Percentiles rank a stretch among this genome's conserved stretches.
These are phyloP conservation scores for Ceratocystiopsis minuta DNA, from an alignment of 2,329 filamentous ascomycete genomes.

Conservation along the genomic window DNA sequence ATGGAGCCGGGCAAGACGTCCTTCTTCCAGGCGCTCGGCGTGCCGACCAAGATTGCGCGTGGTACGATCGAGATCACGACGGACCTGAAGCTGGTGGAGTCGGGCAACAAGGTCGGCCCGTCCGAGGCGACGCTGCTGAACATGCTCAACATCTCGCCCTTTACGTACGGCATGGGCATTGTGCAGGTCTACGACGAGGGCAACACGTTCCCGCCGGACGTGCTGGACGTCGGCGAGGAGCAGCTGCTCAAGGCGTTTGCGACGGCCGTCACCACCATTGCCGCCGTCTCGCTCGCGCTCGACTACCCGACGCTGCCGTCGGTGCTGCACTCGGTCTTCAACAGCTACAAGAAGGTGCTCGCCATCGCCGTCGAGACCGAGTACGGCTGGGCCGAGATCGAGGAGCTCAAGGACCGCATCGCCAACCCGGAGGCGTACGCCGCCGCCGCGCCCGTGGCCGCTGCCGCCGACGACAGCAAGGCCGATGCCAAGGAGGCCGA, in stretches of 20 bases:
- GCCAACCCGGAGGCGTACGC: constrained; percentile 97
- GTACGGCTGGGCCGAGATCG: constrained; percentile 85
- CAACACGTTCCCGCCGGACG: constrained; percentile 69
- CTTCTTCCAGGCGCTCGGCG: constrained; percentile 99
- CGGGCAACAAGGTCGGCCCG: constrained; percentile 83
- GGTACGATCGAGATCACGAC: constrained; percentile 99
- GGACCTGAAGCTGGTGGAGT: constrained; percentile 95
- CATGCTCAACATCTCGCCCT: constrained; percentile 99
- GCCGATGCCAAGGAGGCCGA: constrained; percentile 43
- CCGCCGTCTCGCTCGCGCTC: constrained; percentile 75
- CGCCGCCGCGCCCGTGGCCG: constrained; percentile 54
- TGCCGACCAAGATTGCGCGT: constrained; percentile 99
- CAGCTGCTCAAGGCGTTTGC: constrained; percentile 77
- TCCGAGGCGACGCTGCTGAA: constrained; percentile 98
- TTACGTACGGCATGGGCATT: constrained; percentile 98
- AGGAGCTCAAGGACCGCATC: constrained; percentile 98
- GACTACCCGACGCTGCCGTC: constrained; percentile 95
- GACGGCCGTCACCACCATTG: constrained; percentile 69
- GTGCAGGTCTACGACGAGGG: constrained; percentile 94
- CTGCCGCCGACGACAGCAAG: constrained; percentile 30
- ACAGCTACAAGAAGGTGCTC: constrained; percentile 93
- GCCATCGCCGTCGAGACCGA: constrained; percentile 81
- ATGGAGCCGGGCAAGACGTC: constrained; percentile 99
- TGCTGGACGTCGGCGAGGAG: constrained; percentile 87
- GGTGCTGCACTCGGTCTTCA: constrained; percentile 90